Percentiles rank a stretch among this genome's conserved stretches.
These are phyloP conservation scores for Tricholomella constricta DNA, from an alignment of 768 basidiomycete species.

Conservation along the genomic window DNA sequence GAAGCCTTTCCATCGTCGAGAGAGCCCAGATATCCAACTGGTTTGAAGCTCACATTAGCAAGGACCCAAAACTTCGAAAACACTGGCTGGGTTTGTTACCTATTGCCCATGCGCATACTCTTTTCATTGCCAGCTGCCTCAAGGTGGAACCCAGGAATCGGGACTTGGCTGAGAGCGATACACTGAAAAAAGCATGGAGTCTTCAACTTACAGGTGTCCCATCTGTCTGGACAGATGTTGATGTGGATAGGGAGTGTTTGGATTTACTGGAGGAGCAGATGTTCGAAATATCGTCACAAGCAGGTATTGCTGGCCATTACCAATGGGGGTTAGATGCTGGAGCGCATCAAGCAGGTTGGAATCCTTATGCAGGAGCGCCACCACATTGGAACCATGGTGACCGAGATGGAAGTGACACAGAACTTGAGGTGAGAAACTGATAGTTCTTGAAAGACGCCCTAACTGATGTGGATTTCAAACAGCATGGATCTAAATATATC, in stretches of 20 bases:
- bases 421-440: slow-evolving; percentile 3
- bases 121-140: slow-evolving; percentile 15
- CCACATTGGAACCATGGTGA: too few relatives aligned
- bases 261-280: too few relatives aligned
- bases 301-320: too few relatives aligned
- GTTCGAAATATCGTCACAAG: too few relatives aligned
- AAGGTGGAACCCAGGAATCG: not conserved
- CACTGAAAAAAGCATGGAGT: not conserved
- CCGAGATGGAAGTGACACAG: slow-evolving; percentile 4
- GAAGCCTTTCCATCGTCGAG: too few relatives aligned
- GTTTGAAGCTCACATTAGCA: slow-evolving; percentile 22
- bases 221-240: slow-evolving; percentile 8
- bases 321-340: too few relatives aligned
- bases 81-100: too few relatives aligned
- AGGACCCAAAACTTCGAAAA: not conserved
- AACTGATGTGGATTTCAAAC: too few relatives aligned
- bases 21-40: slow-evolving; percentile 26
- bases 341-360: slow-evolving; percentile 26
- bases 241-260: slow-evolving; percentile 26
- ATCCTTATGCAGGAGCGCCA: slow-evolving; percentile 12
- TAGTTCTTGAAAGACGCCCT: too few relatives aligned
- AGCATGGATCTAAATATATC: too few relatives aligned
- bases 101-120: too few relatives aligned
- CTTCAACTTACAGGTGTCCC: not conserved
- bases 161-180: not conserved